phyloP scores from a whole-genome alignment of 768 basidiomycete species.

The Auriscalpium vulgare region DNA sequence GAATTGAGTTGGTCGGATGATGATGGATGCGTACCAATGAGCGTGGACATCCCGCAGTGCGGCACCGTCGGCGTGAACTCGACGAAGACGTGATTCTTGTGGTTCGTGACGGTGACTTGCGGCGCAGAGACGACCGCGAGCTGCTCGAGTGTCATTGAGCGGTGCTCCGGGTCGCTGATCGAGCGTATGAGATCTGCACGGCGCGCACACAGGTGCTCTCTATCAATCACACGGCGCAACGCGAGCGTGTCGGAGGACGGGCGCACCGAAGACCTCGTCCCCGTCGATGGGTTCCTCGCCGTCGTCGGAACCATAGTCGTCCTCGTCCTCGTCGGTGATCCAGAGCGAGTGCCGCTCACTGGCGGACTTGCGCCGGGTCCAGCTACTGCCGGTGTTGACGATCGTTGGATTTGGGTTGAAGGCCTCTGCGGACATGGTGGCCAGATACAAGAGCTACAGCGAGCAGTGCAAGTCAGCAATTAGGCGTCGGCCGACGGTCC shows the following conservation, averaged over 20 bases:
- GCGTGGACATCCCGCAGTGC: constrained; percentile 94
- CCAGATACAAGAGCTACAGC: background rate
- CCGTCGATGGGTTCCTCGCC: constrained; percentile 71
- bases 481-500: too few relatives aligned
- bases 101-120: constrained; percentile 54
- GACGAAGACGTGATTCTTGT: constrained; percentile 64
- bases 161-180: constrained; percentile 94
- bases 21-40: constrained; percentile 62
- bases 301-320: constrained; percentile 18
- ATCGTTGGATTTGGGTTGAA: constrained; percentile 92
- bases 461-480: too few relatives aligned
- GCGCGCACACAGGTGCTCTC: too few relatives aligned
- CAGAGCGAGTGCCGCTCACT: constrained; percentile 48
- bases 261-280: constrained; percentile 85
- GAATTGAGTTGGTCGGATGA: background rate
- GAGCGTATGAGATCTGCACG: constrained; percentile 76
- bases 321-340: constrained; percentile 32
- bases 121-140: constrained; percentile 89
- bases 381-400: constrained; percentile 46
- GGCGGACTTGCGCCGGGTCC: constrained; percentile 31
- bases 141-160: constrained; percentile 83
- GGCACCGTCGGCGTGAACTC: constrained; percentile 98
- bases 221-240: background rate
- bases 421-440: constrained; percentile 25
- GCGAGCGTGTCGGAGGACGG: background rate